These are phyloP conservation scores for Ophiostoma sp. DNA, from an alignment of 2,329 filamentous ascomycete species.

Conservation along the genomic window DNA sequence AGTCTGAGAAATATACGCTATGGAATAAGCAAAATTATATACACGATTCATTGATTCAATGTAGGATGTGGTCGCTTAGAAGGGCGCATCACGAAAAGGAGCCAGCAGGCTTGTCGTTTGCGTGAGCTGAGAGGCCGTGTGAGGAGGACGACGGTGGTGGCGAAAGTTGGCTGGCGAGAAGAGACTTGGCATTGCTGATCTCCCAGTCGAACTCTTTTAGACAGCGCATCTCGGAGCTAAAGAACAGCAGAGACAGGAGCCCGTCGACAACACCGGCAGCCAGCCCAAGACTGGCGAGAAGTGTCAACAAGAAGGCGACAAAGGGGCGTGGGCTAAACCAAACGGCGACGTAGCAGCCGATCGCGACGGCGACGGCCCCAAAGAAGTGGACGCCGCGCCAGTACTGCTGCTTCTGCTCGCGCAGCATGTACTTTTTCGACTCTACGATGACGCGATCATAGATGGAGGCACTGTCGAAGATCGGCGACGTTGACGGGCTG, in stretches of 20 bases:
- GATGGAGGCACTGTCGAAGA: background rate
- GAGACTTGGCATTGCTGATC: constrained; percentile 61
- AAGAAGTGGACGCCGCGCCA: constrained; percentile 72
- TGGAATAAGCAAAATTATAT: background rate
- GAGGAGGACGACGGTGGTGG: background rate
- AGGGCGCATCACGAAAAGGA: background rate
- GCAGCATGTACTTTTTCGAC: constrained; percentile 60
- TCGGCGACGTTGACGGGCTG: too few species aligned
- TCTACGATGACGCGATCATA: constrained; percentile 66
- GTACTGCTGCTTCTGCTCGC: constrained; percentile 66
- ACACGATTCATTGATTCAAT: background rate
- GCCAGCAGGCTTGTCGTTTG: constrained; percentile 8
- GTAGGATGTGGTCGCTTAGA: background rate
- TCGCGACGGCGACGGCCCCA: constrained; percentile 57
- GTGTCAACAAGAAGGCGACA: constrained; percentile 71
- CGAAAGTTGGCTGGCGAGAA: constrained; percentile 30
- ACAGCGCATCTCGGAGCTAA: constrained; percentile 73
- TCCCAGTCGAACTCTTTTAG: constrained; percentile 94
- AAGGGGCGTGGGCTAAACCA: constrained; percentile 74
- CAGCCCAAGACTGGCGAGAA: constrained; percentile 73
- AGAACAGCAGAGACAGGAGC: constrained; percentile 79
- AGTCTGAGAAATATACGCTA: background rate
- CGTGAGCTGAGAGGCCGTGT: background rate
- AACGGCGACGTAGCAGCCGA: constrained; percentile 71
- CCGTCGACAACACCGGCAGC: constrained; percentile 75